Percentiles rank a stretch among this genome's conserved stretches.
Evolutionary conservation across 2,329 filamentous ascomycete species (phyloP).

Genomic region (Paracamarosporium sp.): DNA sequence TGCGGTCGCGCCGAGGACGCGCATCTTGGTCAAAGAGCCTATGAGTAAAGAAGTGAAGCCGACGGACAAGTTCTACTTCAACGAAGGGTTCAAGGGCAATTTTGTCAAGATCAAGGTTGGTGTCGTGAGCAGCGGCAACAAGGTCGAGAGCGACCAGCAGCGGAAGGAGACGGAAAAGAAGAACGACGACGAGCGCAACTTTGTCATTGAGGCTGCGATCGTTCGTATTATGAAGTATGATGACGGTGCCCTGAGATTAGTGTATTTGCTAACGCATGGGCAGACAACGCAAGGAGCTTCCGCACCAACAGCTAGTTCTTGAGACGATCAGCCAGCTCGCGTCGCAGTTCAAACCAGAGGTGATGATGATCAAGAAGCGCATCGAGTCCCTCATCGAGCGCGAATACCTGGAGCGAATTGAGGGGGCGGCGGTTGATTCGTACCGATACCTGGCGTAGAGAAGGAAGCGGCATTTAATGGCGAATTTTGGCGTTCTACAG

Average conservation of each 20-base stretch:
- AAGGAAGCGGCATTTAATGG: not conserved
- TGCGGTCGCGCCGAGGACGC: slow-evolving; percentile 81
- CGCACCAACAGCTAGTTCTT: slow-evolving; percentile 72
- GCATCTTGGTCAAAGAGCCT: slow-evolving; percentile 81
- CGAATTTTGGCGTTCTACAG: not conserved
- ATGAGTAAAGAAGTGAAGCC: slow-evolving; percentile 78
- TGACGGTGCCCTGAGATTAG: not conserved
- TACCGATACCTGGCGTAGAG: slow-evolving; percentile 76
- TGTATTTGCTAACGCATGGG: slow-evolving; percentile 21
- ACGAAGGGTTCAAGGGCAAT: slow-evolving; percentile 80
- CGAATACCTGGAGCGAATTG: slow-evolving; percentile 79
- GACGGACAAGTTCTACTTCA: slow-evolving; percentile 82
- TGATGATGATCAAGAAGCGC: slow-evolving; percentile 80
- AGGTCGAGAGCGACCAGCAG: slow-evolving; percentile 77
- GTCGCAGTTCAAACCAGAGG: slow-evolving; percentile 75
- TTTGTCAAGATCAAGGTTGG: slow-evolving; percentile 89
- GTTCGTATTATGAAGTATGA: slow-evolving; percentile 87
- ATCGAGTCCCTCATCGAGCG: slow-evolving; percentile 78
- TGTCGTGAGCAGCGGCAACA: slow-evolving; percentile 79
- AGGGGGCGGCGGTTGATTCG: slow-evolving; percentile 66
- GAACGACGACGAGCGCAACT: slow-evolving; percentile 74
- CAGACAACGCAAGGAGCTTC: slow-evolving; percentile 75
- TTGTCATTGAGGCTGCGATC: slow-evolving; percentile 77
- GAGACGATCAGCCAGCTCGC: slow-evolving; percentile 76
- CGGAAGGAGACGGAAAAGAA: slow-evolving; percentile 75